Evolutionary conservation across 805 yeast species (phyloP), one percentile per base, ranked within the genome.

Genomic region (Candida ascalaphidarum): DNA sequence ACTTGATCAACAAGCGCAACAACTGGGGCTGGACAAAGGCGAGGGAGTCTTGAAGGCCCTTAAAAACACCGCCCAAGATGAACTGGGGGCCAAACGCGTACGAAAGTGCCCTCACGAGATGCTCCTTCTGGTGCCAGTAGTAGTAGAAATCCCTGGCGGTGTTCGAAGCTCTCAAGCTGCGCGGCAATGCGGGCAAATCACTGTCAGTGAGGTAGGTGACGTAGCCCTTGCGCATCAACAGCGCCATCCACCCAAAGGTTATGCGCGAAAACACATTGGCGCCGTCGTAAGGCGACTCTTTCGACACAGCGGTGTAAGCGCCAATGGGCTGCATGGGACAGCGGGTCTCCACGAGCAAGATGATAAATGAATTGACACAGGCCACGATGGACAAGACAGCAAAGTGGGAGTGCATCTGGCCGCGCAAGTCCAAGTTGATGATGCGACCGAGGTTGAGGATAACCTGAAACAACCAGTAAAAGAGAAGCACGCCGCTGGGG

Each of bases 161-260:
- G 25, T 18, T 23, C 12, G 31, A 25, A 11, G 46, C 32, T 22
- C 33, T 34, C 17, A 34, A 37, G 8, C 33, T 29, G n/a, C 27
- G 16, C 3, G 46, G 46, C 31, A 41, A 33, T 21, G 37, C 33
- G 4, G 46, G 46, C 25, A 41, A 34, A 28, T 40, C 44, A 5
- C 59, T 53, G 40, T 70, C 68, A 52, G 36, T 52, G 43, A 76
- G 60, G 43, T 44, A 74, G 35, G 72, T 73, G 23, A 65, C 58
- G 44, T 79, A 81, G 11, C 97, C 97, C 29, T 72, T 72, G 40
- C 60, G 71, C 78, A 92, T 84, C 44, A 92, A 59, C 1, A 71
- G 75, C 13, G 85, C 76, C 94, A 92, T 84, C 97, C 98, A 92
- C 16, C 77, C 59, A 51, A 92, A 89, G 0, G 94, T 78, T 28